Percentiles rank a stretch among this genome's conserved stretches.
phyloP scores from a whole-genome alignment of 2,329 filamentous ascomycete genomes.

The Trichoderma hamatum region DNA sequence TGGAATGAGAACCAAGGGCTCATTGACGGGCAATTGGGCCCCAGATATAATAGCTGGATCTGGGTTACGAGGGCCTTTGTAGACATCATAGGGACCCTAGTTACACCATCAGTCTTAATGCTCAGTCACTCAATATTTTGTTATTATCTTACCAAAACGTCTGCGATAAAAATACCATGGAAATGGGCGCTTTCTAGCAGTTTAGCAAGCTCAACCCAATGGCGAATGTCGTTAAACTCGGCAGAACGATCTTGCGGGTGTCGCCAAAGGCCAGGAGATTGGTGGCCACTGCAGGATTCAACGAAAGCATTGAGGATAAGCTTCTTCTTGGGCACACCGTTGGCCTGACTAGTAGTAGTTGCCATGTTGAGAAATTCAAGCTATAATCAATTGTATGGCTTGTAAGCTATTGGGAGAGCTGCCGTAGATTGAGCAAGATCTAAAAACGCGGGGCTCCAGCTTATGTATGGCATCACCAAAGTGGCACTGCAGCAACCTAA shows the following conservation, averaged over 20 bases:
- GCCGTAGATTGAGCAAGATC: not conserved
- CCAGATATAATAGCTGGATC: slow-evolving; percentile 63
- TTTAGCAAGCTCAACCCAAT: slow-evolving; percentile 60
- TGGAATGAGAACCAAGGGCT: slow-evolving; percentile 62
- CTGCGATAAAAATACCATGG: slow-evolving; percentile 68
- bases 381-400: too few relatives aligned
- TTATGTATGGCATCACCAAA: not conserved
- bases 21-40: slow-evolving; percentile 73
- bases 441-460: not conserved
- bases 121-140: not conserved
- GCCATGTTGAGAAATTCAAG: slow-evolving; percentile 2
- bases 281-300: slow-evolving; percentile 48
- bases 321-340: slow-evolving; percentile 39
- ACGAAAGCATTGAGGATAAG: slow-evolving; percentile 50
- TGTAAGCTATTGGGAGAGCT: not conserved
- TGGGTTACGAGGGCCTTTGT: slow-evolving; percentile 56
- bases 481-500: not conserved
- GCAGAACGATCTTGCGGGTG: slow-evolving; percentile 66
- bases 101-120: not conserved
- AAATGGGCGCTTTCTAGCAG: slow-evolving; percentile 54
- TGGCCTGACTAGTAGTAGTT: not conserved
- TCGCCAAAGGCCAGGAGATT: slow-evolving; percentile 55
- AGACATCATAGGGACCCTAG: slow-evolving; percentile 68
- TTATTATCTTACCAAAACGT: slow-evolving; percentile 47
- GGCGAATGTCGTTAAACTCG: slow-evolving; percentile 61